These are phyloP conservation scores for Arxiozyma heterogenica DNA, from an alignment of 1,139 yeast genomes.

Conservation along the genomic window DNA sequence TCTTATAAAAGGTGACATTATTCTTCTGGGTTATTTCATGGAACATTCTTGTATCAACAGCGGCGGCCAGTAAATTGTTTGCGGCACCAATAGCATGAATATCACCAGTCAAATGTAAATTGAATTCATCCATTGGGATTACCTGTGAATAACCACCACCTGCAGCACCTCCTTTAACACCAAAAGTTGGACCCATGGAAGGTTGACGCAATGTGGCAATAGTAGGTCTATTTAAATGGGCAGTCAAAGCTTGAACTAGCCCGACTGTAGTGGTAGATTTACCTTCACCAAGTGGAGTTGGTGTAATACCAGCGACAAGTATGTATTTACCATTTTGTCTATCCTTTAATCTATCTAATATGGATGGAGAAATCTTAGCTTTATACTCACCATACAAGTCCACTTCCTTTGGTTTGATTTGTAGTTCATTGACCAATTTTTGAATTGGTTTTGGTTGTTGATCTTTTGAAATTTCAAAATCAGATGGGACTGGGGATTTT, in stretches of 20 bases:
- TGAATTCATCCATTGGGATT: slow-evolving; percentile 82
- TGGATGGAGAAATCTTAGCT: slow-evolving; percentile 60
- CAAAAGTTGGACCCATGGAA: slow-evolving; percentile 82
- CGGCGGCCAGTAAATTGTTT: slow-evolving; percentile 71
- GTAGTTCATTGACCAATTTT: slow-evolving; percentile 55
- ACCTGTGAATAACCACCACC: slow-evolving; percentile 85
- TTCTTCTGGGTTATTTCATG: slow-evolving; percentile 66
- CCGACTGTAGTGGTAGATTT: slow-evolving; percentile 97
- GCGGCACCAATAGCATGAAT: slow-evolving; percentile 78
- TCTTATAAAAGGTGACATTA: slow-evolving; percentile 53
- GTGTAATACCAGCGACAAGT: slow-evolving; percentile 94
- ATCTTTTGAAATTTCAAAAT: slow-evolving; percentile 63
- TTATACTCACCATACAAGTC: slow-evolving; percentile 68
- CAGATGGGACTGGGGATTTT: slow-evolving; percentile 61
- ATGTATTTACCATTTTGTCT: slow-evolving; percentile 77
- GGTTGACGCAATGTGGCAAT: slow-evolving; percentile 81
- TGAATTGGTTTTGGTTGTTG: slow-evolving; percentile 62
- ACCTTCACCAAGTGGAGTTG: slow-evolving; percentile 98
- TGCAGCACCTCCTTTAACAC: slow-evolving; percentile 85
- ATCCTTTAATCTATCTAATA: slow-evolving; percentile 49
- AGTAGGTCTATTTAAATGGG: slow-evolving; percentile 58
- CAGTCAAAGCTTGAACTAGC: slow-evolving; percentile 72
- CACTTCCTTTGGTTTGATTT: slow-evolving; percentile 51
- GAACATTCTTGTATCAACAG: slow-evolving; percentile 76
- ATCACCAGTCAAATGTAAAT: slow-evolving; percentile 79